phyloP scores from a whole-genome alignment of 345 rosid genomes.

The Rubroshorea leprosula region DNA sequence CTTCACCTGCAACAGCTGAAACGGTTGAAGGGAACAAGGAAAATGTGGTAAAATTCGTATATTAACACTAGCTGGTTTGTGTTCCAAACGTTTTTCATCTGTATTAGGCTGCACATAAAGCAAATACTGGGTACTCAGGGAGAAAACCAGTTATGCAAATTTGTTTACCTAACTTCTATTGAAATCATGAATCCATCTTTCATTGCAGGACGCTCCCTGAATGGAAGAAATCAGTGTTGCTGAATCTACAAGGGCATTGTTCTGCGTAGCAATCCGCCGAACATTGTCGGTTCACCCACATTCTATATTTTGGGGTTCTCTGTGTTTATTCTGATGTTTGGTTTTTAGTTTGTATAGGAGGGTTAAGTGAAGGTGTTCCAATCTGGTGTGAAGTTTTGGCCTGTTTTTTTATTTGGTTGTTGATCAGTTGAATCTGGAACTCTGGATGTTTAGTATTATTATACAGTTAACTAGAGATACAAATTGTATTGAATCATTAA shows the following conservation, averaged over 20 bases:
- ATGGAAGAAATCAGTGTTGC: constrained; percentile 22
- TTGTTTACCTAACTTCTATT: not conserved
- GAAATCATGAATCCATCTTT: not conserved
- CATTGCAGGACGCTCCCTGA: constrained; percentile 31
- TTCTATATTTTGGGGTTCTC: constrained; percentile 13
- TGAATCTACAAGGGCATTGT: constrained; percentile 14
- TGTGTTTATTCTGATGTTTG: constrained; percentile 22
- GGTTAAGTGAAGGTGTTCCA: constrained; percentile 5
- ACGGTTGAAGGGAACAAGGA: constrained; percentile 65
- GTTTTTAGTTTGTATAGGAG: constrained; percentile 33
- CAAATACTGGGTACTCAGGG: not conserved
- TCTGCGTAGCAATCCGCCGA: constrained; percentile 12
- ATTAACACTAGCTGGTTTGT: not conserved
- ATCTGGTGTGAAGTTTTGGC: constrained; percentile 16
- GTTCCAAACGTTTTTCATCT: not conserved
- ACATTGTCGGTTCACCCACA: not conserved
- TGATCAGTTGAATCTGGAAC: constrained; percentile 17
- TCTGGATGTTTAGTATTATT: constrained; percentile 4
- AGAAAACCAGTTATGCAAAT: not conserved
- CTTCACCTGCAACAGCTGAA: constrained; percentile 24
- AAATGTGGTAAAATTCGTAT: constrained; percentile 46
- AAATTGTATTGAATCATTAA: constrained; percentile 15
- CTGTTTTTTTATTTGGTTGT: constrained; percentile 7
- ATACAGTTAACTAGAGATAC: constrained; percentile 7
- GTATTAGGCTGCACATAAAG: not conserved